These are phyloP conservation scores for Aureobasidium sp. DNA, from an alignment of 2,329 filamentous ascomycete species.

Conservation along the genomic window DNA sequence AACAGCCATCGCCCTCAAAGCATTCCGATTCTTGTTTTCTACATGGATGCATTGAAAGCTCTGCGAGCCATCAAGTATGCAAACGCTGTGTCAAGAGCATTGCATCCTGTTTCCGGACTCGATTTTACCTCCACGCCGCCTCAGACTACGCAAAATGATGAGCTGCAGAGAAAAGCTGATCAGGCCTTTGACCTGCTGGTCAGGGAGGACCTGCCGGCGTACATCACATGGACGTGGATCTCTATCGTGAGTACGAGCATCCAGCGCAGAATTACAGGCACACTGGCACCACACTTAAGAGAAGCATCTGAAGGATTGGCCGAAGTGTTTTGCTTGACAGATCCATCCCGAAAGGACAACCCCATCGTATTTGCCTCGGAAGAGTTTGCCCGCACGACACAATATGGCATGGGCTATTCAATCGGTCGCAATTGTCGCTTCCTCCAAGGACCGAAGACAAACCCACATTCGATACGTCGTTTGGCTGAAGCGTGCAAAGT, in stretches of 20 bases:
- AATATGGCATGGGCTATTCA: constrained; percentile 66
- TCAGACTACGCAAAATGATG: constrained; percentile 49
- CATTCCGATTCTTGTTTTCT: constrained; percentile 61
- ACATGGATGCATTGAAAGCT: constrained; percentile 64
- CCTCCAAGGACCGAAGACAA: constrained; percentile 67
- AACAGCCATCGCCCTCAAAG: constrained; percentile 54
- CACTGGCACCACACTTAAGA: constrained; percentile 54
- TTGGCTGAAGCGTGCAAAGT: constrained; percentile 54
- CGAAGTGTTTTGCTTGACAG: constrained; percentile 70
- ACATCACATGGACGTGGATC: constrained; percentile 62
- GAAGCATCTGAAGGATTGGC: constrained; percentile 68
- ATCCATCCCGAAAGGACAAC: constrained; percentile 55
- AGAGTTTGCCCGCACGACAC: constrained; percentile 67
- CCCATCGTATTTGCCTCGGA: constrained; percentile 56
- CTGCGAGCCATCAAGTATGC: constrained; percentile 64
- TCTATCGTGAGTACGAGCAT: constrained; percentile 65
- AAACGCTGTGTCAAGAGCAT: constrained; percentile 58
- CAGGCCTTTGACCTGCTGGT: constrained; percentile 59
- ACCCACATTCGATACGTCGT: constrained; percentile 54
- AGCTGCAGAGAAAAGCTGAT: constrained; percentile 56
- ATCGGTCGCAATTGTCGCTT: constrained; percentile 74
- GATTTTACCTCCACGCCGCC: constrained; percentile 49
- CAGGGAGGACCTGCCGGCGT: constrained; percentile 63
- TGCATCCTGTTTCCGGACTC: constrained; percentile 50
- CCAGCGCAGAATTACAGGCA: constrained; percentile 60